Percentiles rank a stretch among this genome's conserved stretches.
Conservation (phyloP, 106 monocot species). For the Posidonia australis region DNA sequence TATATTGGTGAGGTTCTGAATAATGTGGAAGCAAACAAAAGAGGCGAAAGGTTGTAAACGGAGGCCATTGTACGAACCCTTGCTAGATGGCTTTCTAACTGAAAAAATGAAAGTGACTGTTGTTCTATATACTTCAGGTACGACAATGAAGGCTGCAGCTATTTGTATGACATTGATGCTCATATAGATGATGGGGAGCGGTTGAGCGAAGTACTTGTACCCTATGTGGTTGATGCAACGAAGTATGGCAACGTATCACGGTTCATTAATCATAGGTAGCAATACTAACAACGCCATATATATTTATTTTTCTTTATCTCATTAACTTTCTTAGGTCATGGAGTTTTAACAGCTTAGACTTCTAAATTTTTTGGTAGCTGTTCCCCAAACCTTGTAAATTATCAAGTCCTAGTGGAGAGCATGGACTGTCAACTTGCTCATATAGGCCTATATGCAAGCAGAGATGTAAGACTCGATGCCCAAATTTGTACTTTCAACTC, state of each 20-base stretch:
- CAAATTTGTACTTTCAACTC: background rate
- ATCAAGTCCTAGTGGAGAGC: conserved; percentile 73
- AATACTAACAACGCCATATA: background rate
- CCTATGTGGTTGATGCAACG: conserved; percentile 73
- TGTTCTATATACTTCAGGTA: conserved; percentile 22
- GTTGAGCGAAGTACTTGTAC: conserved; percentile 29
- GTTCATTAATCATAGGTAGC: conserved; percentile 96
- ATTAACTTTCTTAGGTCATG: background rate
- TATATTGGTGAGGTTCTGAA: conserved; percentile 70
- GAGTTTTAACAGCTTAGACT: background rate
- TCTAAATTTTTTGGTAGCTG: conserved; percentile 34
- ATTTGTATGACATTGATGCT: conserved; percentile 64
- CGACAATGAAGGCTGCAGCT: conserved; percentile 38
- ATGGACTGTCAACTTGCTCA: conserved; percentile 96
- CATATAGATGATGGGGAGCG: conserved; percentile 32
- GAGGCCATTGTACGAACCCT: background rate
- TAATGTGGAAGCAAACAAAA: conserved; percentile 27
- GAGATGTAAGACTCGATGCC: conserved; percentile 43
- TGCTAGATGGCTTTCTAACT: background rate
- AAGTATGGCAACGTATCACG: conserved; percentile 79
- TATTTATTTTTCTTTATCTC: background rate
- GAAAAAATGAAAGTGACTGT: background rate
- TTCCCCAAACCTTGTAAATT: conserved; percentile 76
- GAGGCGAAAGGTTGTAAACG: conserved; percentile 29
- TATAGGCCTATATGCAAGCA: conserved; percentile 67